Evolutionary conservation across 257 asterid species (phyloP).

Genomic region (Phtheirospermum japonicum): DNA sequence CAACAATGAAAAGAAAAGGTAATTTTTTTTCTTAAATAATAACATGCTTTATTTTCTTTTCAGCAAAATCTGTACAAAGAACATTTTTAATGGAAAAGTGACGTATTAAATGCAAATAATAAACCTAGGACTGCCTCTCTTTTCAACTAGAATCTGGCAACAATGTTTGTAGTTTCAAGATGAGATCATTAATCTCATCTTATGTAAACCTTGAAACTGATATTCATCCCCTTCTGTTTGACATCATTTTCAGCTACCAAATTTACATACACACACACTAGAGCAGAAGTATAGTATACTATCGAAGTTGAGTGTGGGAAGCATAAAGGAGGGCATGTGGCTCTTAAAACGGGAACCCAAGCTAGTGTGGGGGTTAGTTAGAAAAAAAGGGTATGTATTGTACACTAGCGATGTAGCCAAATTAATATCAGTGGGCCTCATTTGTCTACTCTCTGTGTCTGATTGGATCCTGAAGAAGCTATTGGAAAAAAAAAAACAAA

Average conservation of each 20-base stretch:
- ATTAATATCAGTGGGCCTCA: background rate
- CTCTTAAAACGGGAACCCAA: slow-evolving; percentile 38
- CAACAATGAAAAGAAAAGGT: no score
- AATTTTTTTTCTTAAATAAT: no score
- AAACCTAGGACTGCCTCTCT: no score
- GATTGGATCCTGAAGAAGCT: background rate
- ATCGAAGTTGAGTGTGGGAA: slow-evolving; percentile 20
- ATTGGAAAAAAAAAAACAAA: no score
- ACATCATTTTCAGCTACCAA: slow-evolving; percentile 31
- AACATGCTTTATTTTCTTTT: no score
- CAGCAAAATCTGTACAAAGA: no score
- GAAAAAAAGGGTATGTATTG: background rate
- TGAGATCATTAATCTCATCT: no score
- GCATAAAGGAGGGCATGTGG: slow-evolving; percentile 27
- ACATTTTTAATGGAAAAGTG: no score
- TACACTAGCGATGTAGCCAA: background rate
- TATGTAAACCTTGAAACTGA: slow-evolving; percentile 36
- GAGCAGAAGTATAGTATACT: background rate
- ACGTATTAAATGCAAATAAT: no score
- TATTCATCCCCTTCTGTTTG: slow-evolving; percentile 43
- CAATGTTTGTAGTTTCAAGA: no score
- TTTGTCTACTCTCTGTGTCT: no score
- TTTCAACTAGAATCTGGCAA: no score
- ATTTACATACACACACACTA: slow-evolving; percentile 4
- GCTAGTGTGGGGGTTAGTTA: slow-evolving; percentile 8